Evolutionary conservation across 805 yeast genomes (phyloP).

Genomic region (Starmerella stellata): DNA sequence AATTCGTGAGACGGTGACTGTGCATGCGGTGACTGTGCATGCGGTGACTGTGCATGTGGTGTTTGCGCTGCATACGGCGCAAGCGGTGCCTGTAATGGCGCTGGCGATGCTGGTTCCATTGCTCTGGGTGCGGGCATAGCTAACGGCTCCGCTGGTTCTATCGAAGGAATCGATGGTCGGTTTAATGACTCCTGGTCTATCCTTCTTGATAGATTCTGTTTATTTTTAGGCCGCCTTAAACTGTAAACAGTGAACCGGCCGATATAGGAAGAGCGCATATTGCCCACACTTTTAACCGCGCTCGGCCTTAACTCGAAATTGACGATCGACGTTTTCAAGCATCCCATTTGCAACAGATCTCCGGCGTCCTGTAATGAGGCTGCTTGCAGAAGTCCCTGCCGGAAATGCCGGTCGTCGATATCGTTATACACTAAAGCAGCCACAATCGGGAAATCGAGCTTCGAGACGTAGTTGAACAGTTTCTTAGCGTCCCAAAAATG

Average conservation of each 20-base stretch:
- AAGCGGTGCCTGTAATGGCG: too few species aligned
- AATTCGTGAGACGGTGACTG: too few species aligned
- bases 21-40: too few species aligned
- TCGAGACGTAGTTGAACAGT: conserved; percentile 5
- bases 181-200: too few species aligned
- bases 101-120: too few species aligned
- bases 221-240: too few species aligned
- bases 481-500: conserved; percentile 9
- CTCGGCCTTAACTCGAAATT: conserved; percentile 4
- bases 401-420: conserved; percentile 5
- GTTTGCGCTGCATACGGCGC: too few species aligned
- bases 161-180: too few species aligned
- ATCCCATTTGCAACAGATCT: background rate
- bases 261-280: conserved; percentile 5
- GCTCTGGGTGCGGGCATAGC: too few species aligned
- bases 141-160: too few species aligned
- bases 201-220: too few species aligned
- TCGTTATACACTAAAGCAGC: conserved; percentile 11
- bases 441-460: conserved; percentile 2
- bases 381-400: conserved; percentile 11
- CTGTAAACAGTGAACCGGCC: conserved; percentile 10
- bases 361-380: background rate
- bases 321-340: conserved; percentile 2
- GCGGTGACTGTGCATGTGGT: too few species aligned
- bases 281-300: conserved; percentile 7